These are phyloP conservation scores for Candida lessepsii DNA, from an alignment of 805 yeast genomes.

Conservation along the genomic window DNA sequence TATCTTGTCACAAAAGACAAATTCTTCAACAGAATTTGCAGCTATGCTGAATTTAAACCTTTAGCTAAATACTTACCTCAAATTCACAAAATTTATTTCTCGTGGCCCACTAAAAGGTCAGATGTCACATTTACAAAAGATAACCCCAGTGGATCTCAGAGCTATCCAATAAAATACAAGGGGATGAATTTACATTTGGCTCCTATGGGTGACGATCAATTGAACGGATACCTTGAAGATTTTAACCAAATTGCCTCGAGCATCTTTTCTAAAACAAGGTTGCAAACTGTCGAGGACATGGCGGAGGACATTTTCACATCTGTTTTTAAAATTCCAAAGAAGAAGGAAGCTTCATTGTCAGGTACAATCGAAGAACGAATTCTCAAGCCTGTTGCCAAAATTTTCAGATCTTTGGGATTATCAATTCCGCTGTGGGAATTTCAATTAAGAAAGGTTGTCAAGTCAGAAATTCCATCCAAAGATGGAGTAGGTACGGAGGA, in stretches of 20 bases:
- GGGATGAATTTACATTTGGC: constrained; percentile 1
- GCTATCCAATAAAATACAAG: not conserved
- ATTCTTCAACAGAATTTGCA: not conserved
- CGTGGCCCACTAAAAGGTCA: not conserved
- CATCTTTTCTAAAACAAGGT: constrained; percentile 1
- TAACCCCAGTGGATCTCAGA: not conserved
- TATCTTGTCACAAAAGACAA: not conserved
- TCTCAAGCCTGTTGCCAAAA: not conserved
- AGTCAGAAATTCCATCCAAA: not conserved
- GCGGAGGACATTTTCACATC: not conserved
- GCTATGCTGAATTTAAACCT: not conserved
- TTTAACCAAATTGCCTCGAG: constrained; percentile 3
- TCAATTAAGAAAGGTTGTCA: constrained; percentile 1
- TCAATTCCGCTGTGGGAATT: not conserved
- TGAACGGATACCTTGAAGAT: constrained; percentile 1
- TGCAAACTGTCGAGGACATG: constrained; percentile 2
- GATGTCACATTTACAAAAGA: not conserved
- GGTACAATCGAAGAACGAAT: not conserved
- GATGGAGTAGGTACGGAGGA: constrained; percentile 1
- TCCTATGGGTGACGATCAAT: constrained; percentile 4
- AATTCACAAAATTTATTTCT: constrained; percentile 1
- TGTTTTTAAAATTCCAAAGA: not conserved
- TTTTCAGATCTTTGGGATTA: constrained; percentile 1
- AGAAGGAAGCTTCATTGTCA: not conserved
- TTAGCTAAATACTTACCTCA: not conserved